Evolutionary conservation across 148 eudicot genomes (phyloP), one percentile per base, ranked within the genome.

Genomic region (Polygonum aviculare): DNA sequence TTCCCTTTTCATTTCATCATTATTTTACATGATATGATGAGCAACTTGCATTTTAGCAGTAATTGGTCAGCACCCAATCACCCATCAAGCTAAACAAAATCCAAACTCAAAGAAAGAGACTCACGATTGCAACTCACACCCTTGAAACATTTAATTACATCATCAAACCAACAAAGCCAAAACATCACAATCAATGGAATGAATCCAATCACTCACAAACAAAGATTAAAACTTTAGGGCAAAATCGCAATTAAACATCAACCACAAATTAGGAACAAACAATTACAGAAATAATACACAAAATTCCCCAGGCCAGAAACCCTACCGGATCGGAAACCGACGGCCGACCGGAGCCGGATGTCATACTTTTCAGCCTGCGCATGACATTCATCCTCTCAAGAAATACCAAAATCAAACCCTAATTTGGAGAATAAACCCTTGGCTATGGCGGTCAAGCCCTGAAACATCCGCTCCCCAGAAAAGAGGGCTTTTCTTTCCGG

Each of bases 351-450:
- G 98, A 93, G 72, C 94, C 92, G 44, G 98, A 93, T 69, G 94
- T 89, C 55, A 93, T 86, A 84, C 96, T 93, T 84, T 93, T 93
- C 49, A 93, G 84, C 77, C 98, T 92, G 72, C 98, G 93, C 96
- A 93, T 88, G 44, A 91, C 90, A 84, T 93, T 89, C 98, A 93
- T 93, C 65, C 21, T 67, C 72, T 55, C 69, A 14, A 26, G 5
- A 5, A 11, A 67, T 5, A 67, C 41, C 41, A 35, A 65, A 36
- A 67, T 5, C 63, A 35, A 67, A 16, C 72, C 44, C n/a, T 35
- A 67, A 67, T 38, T 15, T 14, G 38, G 45, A 36, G 44, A 19
- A 67, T 44, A 67, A 36, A 14, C 72, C 72, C 72, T 26, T 11
- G 12, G 69, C 69, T 63, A 63, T 31, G 69, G 40, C 69, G 69